These are phyloP conservation scores for Volvox carteri DNA, from an alignment of 163 green algal genomes.

Conservation along the genomic window DNA sequence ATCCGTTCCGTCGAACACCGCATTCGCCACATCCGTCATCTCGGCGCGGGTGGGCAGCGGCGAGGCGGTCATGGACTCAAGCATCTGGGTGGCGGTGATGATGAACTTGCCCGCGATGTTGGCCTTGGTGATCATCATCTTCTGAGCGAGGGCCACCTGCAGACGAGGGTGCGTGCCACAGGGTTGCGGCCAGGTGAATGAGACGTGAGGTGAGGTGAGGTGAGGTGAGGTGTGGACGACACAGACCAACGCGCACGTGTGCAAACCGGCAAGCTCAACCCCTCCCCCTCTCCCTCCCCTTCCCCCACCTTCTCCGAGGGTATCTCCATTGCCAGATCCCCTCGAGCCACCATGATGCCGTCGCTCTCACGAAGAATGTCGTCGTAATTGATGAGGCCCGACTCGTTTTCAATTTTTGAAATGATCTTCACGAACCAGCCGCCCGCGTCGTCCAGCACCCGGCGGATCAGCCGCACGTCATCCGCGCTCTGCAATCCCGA, in stretches of 20 bases:
- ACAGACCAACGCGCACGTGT: too few species aligned
- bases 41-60: constrained; percentile 80
- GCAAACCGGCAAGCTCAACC: too few species aligned
- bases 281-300: neutral
- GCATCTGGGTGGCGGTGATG: constrained; percentile 84
- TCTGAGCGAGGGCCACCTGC: constrained; percentile 81
- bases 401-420: constrained; percentile 85
- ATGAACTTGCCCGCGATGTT: constrained; percentile 87
- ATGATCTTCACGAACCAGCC: constrained; percentile 78
- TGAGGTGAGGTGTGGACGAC: too few species aligned
- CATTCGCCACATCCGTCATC: constrained; percentile 85
- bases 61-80: constrained; percentile 80
- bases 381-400: constrained; percentile 78
- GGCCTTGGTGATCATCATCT: constrained; percentile 87
- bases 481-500: constrained; percentile 71
- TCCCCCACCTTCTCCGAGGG: constrained; percentile 57
- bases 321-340: constrained; percentile 85
- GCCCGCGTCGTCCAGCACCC: constrained; percentile 70
- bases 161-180: too few species aligned
- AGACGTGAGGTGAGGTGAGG: too few species aligned
- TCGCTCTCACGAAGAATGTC: constrained; percentile 79
- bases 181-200: too few species aligned
- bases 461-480: constrained; percentile 67
- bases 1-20: constrained; percentile 80
- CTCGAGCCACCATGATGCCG: constrained; percentile 84